phyloP scores from a whole-genome alignment of 306 rosid species.

The Casuarina glauca region DNA sequence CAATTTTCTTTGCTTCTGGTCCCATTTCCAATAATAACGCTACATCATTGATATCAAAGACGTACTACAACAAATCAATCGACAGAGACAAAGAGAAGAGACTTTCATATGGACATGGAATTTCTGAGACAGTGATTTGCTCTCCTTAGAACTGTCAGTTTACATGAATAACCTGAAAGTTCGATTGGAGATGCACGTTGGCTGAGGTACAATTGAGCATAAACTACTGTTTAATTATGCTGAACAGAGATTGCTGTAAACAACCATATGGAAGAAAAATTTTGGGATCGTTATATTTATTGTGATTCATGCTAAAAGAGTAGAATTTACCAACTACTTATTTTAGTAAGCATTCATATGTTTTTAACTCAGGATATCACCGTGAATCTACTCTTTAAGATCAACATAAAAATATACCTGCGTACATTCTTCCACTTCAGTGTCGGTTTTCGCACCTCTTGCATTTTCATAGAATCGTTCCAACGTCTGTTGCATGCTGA shows the following conservation, averaged over 20 bases:
- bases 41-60: too few species aligned
- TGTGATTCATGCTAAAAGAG: not conserved
- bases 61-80: too few species aligned
- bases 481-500: slow-evolving; percentile 50
- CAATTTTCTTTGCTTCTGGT: too few species aligned
- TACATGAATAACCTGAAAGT: too few species aligned
- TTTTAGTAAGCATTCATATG: not conserved
- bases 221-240: not conserved
- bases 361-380: not conserved
- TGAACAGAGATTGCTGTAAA: not conserved
- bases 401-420: slow-evolving; percentile 49
- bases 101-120: too few species aligned
- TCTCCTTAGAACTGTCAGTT: too few species aligned
- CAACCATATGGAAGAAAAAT: not conserved
- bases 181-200: too few species aligned
- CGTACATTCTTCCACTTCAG: slow-evolving; percentile 32
- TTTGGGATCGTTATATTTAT: not conserved
- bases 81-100: too few species aligned
- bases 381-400: not conserved
- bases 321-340: not conserved
- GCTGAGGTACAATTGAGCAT: not conserved
- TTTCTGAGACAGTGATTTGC: too few species aligned
- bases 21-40: too few species aligned
- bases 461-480: slow-evolving; percentile 35
- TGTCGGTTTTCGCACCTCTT: slow-evolving; percentile 26